Percentiles rank a stretch among this genome's conserved stretches.
Evolutionary conservation across 192 early-diverging fungal genomes (phyloP).

Genomic region (Backusella mclennaniae): DNA sequence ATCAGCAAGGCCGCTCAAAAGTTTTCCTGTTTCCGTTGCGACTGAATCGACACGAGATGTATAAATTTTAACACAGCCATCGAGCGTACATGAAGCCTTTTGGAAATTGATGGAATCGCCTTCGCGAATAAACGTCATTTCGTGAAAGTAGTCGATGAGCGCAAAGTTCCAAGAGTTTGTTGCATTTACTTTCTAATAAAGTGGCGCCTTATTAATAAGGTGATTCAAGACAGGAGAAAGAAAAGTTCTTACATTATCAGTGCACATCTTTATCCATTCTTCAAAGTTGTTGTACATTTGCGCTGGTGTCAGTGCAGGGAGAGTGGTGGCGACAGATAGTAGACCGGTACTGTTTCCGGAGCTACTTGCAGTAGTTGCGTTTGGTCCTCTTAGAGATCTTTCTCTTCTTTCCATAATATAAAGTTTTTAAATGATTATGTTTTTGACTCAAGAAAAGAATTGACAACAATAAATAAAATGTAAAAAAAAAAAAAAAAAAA

Average conservation of each 20-base stretch:
- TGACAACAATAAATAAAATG: neutral
- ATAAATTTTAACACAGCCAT: constrained; percentile 97
- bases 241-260: constrained; percentile 72
- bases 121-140: constrained; percentile 91
- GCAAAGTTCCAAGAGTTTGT: constrained; percentile 96
- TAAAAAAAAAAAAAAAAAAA: neutral
- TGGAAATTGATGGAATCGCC: constrained; percentile 99
- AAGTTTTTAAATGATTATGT: neutral
- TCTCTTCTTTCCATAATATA: neutral
- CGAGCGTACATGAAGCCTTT: constrained; percentile 94
- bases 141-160: constrained; percentile 97
- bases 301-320: constrained; percentile 33
- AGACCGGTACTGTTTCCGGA: neutral
- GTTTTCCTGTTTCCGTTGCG: constrained; percentile 86
- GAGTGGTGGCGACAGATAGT: neutral
- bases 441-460: neutral
- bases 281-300: constrained; percentile 63
- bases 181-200: constrained; percentile 85
- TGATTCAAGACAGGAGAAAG: neutral
- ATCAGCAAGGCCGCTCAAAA: constrained; percentile 84
- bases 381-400: neutral
- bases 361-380: neutral
- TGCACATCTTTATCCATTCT: constrained; percentile 97
- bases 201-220: neutral
- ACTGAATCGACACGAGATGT: constrained; percentile 96